These are phyloP conservation scores for Aspergillus bombycis DNA, from an alignment of 2,329 filamentous ascomycete species.

Conservation along the genomic window DNA sequence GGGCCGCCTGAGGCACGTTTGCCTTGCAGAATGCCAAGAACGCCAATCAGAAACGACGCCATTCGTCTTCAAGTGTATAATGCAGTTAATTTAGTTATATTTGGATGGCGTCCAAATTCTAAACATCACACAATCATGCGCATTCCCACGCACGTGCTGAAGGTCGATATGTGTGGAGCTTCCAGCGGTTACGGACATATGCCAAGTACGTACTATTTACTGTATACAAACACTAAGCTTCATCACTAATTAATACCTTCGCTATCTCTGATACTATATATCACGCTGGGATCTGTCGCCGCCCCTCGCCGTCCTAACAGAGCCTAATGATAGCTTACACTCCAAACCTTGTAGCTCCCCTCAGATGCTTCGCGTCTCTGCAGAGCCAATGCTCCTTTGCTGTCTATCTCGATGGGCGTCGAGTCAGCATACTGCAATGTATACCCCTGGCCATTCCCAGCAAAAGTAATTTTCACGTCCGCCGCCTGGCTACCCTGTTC, in stretches of 20 bases:
- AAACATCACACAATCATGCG: not conserved
- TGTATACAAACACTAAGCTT: not conserved
- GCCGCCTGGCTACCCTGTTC: slow-evolving; percentile 23
- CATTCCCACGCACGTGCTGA: not conserved
- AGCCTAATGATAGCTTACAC: slow-evolving; percentile 36
- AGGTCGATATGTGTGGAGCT: not conserved
- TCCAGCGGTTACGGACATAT: not conserved
- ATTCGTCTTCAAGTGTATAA: not conserved
- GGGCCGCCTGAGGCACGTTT: not conserved
- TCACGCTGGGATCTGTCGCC: not conserved
- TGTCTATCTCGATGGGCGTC: slow-evolving; percentile 6
- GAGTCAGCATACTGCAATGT: slow-evolving; percentile 31
- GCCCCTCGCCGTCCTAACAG: not conserved
- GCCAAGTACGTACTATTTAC: not conserved
- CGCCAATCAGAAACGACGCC: not conserved
- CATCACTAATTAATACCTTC: not conserved
- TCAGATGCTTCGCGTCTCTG: not conserved
- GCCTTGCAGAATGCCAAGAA: not conserved
- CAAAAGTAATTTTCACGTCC: slow-evolving; percentile 36
- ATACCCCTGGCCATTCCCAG: slow-evolving; percentile 41
- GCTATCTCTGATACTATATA: not conserved
- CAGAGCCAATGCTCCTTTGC: slow-evolving; percentile 15
- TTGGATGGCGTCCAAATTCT: not conserved
- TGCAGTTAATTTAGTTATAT: not conserved
- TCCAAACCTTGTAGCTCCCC: slow-evolving; percentile 34